Base-by-base conservation (phyloP, 352 stramenopile genomes). In the Phytophthora europaea region DNA sequence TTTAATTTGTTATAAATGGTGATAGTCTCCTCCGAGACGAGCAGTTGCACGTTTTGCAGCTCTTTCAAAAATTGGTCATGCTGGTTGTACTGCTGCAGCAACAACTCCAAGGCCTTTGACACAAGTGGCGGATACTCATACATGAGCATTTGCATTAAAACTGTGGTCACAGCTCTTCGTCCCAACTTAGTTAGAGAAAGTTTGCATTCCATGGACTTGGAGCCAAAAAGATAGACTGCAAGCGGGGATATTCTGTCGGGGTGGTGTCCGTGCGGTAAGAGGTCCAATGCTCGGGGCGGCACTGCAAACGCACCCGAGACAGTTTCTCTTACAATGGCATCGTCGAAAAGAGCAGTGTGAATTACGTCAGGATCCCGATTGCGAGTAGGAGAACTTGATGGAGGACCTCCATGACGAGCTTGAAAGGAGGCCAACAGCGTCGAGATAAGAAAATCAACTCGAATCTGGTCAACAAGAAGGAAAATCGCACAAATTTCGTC, bases 61-160 rank as follows among this genome's bases (percentile, higher is more conserved):
- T 85, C 82, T 48, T 90, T 90, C 33, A 94, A 69, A 12, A 94
- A 65, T 12, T 92, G 81, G 33, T 92, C 87, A 23, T 94, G 87
- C 43, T 91, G 84, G 54, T 92, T 91, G 55, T 86, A 92, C 53
- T 94, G 82, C 52, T 91, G 84, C 33, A 94, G 59, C 36, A 91
- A 53, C n/a, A 94, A 66, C 60, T 94, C 84, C 33, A 94, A 79
- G n/a, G 84, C 80, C 61, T 90, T 91, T 0, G 83, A 88, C 5
- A 94, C 87, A 9, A 94, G 77, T 12, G 84, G 84, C 16, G 87
- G 84, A 67, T 94, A 89, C 60, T 92, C 84, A 55, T 92, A 92
- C 87, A 94, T 92, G 4, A 94, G 76, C 84, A 92, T 83, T 61
- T 94, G 87, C 82, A 92, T 88, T 15, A 94, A 70, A 22, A 94